A percentile compares a stretch with the other conserved stretches of the same genome.
These are phyloP conservation scores for Boletus edulis DNA, from an alignment of 768 basidiomycete genomes.

Conservation along the genomic window DNA sequence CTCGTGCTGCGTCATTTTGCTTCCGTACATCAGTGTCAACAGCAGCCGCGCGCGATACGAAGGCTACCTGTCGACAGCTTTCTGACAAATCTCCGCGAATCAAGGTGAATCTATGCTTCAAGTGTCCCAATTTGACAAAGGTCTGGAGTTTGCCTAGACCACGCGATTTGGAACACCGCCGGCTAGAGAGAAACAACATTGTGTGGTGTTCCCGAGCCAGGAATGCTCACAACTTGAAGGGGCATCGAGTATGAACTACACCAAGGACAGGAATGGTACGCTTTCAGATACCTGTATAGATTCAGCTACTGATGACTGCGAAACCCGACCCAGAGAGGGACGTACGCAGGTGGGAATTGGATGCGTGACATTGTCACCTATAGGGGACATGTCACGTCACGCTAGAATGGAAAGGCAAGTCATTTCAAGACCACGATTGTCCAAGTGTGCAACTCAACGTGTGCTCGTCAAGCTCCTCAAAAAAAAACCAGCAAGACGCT, in stretches of 20 bases:
- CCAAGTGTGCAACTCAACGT: slow-evolving; percentile 27
- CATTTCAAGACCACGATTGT: slow-evolving; percentile 26
- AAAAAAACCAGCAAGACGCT: slow-evolving; percentile 15
- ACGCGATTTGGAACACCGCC: slow-evolving; percentile 15
- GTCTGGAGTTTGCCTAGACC: not conserved
- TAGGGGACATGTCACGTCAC: slow-evolving; percentile 32
- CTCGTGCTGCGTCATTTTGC: slow-evolving; percentile 12
- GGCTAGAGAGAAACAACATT: not conserved
- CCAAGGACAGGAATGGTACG: slow-evolving; percentile 2
- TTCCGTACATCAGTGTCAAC: slow-evolving; percentile 10
- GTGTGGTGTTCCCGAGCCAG: not conserved
- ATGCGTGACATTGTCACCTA: slow-evolving; percentile 25
- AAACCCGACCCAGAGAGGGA: not conserved
- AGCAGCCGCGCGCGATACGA: not conserved
- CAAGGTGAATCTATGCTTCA: slow-evolving; percentile 4
- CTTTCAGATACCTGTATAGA: not conserved
- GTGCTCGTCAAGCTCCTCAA: slow-evolving; percentile 26
- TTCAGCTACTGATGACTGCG: not conserved
- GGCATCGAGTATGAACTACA: not conserved
- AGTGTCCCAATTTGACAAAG: not conserved
- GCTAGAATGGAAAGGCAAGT: slow-evolving; percentile 27
- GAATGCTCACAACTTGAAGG: not conserved
- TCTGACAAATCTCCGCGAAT: not conserved
- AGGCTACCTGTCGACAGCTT: not conserved
- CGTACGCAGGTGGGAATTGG: slow-evolving; percentile 9